These are phyloP conservation scores for Euphorbia pulcherrima DNA, from an alignment of 345 rosid genomes.

Conservation along the genomic window DNA sequence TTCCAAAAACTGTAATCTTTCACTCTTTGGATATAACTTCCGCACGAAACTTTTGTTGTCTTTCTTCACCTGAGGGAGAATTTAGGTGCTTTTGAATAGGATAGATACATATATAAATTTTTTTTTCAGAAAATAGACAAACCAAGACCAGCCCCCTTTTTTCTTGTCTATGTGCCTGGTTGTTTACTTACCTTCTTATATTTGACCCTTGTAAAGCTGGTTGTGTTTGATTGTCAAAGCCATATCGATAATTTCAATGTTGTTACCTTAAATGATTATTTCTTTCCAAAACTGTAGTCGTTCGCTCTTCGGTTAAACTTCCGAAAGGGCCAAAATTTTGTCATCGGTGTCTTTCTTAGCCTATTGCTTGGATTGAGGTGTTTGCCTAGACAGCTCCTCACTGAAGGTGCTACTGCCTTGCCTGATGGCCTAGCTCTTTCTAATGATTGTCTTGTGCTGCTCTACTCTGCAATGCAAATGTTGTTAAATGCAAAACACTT, in stretches of 20 bases:
- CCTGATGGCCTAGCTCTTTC: not conserved
- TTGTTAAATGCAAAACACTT: not conserved
- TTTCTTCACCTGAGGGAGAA: too few relatives aligned
- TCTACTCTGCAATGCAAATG: not conserved
- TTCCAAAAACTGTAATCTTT: too few relatives aligned
- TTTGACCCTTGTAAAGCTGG: not conserved
- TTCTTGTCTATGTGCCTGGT: not conserved
- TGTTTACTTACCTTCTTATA: not conserved
- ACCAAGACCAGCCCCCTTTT: not conserved
- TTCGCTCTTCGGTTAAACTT: not conserved
- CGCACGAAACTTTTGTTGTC: too few relatives aligned
- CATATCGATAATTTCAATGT: not conserved
- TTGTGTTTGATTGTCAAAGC: not conserved
- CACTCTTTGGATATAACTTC: too few relatives aligned
- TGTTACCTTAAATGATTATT: not conserved
- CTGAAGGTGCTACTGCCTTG: not conserved
- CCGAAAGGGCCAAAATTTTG: not conserved
- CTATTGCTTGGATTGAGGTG: not conserved
- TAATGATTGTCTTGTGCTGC: not conserved
- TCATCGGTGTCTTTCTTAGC: not conserved
- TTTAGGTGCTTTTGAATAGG: not conserved
- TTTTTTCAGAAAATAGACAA: too few relatives aligned
- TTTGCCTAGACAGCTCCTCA: too few relatives aligned
- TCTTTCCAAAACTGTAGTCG: not conserved
- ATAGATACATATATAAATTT: too few relatives aligned